A percentile compares a stretch with the other conserved stretches of the same genome.
phyloP scores from a whole-genome alignment of 1,284 basidiomycete species.

The Exobasidium rhododendri region DNA sequence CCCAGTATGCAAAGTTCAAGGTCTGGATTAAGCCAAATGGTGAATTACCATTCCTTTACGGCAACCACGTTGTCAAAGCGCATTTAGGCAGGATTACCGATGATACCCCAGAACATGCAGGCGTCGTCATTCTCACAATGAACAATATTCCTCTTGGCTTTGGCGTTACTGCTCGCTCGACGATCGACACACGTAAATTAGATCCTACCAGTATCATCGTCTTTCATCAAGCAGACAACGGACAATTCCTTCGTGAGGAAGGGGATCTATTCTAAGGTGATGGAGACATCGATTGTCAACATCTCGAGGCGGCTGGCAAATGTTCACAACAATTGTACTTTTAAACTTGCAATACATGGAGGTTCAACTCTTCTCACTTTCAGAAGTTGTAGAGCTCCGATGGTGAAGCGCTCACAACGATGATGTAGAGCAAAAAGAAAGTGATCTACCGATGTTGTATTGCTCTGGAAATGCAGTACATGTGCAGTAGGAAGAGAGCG shows the following conservation, averaged over 20 bases:
- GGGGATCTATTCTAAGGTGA: slow-evolving; percentile 11
- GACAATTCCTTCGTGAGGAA: slow-evolving; percentile 53
- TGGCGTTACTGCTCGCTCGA: slow-evolving; percentile 93
- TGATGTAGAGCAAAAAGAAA: no score
- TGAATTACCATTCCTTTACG: slow-evolving; percentile 98
- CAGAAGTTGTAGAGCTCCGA: no score
- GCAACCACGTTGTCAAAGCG: slow-evolving; percentile 97
- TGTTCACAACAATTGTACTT: no score
- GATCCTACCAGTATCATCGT: slow-evolving; percentile 98
- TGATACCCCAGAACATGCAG: slow-evolving; percentile 97
- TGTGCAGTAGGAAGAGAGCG: no score
- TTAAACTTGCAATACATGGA: no score
- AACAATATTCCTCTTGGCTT: slow-evolving; percentile 84
- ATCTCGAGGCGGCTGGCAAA: no score
- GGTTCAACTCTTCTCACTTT: no score
- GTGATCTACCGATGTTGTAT: no score
- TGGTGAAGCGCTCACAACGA: no score
- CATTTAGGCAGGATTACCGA: slow-evolving; percentile 98
- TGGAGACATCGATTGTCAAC: neutral
- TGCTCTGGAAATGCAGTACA: no score
- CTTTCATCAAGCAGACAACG: slow-evolving; percentile 80
- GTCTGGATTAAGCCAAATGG: slow-evolving; percentile 99
- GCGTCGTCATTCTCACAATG: slow-evolving; percentile 96
- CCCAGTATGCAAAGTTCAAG: slow-evolving; percentile 98
- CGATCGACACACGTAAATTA: slow-evolving; percentile 90